Base-by-base conservation (phyloP, 2,329 filamentous ascomycete species). In the Aureobasidium sp. region DNA sequence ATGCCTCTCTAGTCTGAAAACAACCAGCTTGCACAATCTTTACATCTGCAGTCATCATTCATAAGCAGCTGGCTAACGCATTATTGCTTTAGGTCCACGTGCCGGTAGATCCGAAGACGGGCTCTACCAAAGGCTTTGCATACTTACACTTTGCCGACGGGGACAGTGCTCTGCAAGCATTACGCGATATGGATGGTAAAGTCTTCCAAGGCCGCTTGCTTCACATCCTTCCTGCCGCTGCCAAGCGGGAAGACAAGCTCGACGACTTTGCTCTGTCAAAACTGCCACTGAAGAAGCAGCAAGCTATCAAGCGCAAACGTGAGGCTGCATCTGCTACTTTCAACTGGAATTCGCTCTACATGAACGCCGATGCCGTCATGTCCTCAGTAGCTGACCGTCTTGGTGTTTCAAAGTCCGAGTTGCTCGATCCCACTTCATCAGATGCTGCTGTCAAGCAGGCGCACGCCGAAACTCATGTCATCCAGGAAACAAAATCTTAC, bases 311-410 rank as follows among this genome's bases (percentile, higher is more conserved):
- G 66, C 87, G 86, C 63, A 94, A 88, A 71, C 79, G 84, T 45
- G 85, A 91, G 62, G 88, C 90, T 19, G 79, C 86, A 7, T 85
- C 84, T 25, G 82, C 79, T 44, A 83, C 80, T 1, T 97, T 97
- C 72, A 95, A 91, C 67, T 98, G 93, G 93, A 98, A 98, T 74
- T 91, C 90, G n/a, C 76, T 98, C n/a, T 98, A 93, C 70, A 94
- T 98, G 87, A 96, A 86, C 70, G 86, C 68, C 66, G 90, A 98
- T 73, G 88, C 93, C 47, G 90, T 98, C 49, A 90, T 96, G 71
- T 83, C 88, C 44, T 94, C 90, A 5, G 82, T 95, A 57, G 89
- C 93, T 42, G 82, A 85, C 64, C 85, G 90, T 51, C 77, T 98
- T 54, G 90, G 91, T 41, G 81, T 98, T 54, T 85, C 86, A 53